Evolutionary conservation across 345 rosid species (phyloP).

Genomic region (Rhodamnia rubescens): DNA sequence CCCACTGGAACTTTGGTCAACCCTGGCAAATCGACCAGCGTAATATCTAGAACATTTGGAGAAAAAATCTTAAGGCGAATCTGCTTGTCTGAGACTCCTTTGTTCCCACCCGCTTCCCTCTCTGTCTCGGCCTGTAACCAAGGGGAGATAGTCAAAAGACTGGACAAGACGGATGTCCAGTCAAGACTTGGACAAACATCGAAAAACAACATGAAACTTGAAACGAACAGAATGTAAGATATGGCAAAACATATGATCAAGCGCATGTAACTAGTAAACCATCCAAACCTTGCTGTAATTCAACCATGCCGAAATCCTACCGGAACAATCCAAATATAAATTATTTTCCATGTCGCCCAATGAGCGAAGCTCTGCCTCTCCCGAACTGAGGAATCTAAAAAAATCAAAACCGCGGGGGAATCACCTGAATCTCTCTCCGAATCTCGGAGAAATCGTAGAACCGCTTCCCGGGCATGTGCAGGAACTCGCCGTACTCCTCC

Average conservation of each 20-base stretch:
- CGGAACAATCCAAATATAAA: not conserved
- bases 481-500: slow-evolving; percentile 95
- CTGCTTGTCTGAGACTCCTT: slow-evolving; percentile 87
- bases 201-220: not conserved
- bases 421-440: slow-evolving; percentile 89
- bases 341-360: not conserved
- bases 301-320: not conserved
- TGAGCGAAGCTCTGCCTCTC: not conserved
- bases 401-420: not conserved
- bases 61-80: slow-evolving; percentile 83
- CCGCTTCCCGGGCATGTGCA: slow-evolving; percentile 66
- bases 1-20: slow-evolving; percentile 96
- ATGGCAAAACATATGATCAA: not conserved
- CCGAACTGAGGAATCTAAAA: not conserved
- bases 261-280: not conserved
- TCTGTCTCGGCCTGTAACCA: slow-evolving; percentile 67
- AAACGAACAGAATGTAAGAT: not conserved
- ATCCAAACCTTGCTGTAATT: not conserved
- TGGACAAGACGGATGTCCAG: not conserved
- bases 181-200: not conserved
- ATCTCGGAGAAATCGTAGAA: slow-evolving; percentile 87
- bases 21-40: slow-evolving; percentile 95
- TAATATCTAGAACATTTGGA: slow-evolving; percentile 87
- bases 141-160: not conserved
- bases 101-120: slow-evolving; percentile 78